Evolutionary conservation across 2,329 filamentous ascomycete species (phyloP), one percentile per base, ranked within the genome.

Genomic region (Aspergillus candidus): DNA sequence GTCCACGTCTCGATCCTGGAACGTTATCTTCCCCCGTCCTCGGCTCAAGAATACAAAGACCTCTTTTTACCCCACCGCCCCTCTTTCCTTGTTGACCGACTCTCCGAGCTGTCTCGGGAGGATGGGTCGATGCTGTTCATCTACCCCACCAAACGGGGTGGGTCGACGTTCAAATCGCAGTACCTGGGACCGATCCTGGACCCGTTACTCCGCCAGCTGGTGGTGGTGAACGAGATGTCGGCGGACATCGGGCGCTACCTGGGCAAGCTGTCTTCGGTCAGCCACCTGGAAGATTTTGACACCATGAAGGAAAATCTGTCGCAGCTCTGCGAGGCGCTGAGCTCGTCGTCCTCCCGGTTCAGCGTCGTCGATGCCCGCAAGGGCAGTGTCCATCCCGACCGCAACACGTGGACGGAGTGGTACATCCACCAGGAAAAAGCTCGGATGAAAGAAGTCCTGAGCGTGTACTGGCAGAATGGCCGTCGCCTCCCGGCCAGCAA

Each of bases 401-500:
- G 77, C 22, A 65, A 70, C 14, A 69, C 74, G 2, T 84, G 80
- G 80, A 72, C 74, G 29, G 75, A 82, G 44, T 83, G 79, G 80
- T 83, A 77, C 70, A 74, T 79, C 36, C 78, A 80, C 55, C 80
- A 84, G 56, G 80, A 83, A 57, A 79, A 79, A 53, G 68, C 73
- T 10, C 71, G 79, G 11, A 74, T 83, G 40, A 72, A 77, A 47
- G 74, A 76, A 27, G 66, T 74, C 4, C 58, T 73, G 40, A 64
- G 59, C 32, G 43, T 64, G 14, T 69, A 72, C 48, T 72, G 66
- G 62, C 60, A 66, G 41, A 70, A 66, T 17, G 60, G 63, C 33
- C 61, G 63, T 11, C 61, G 63, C 7, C 51, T 63, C 4, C 60
- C 66, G 6, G 47, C 53, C 3, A 59, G 51, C 43, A 65, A 64